Conservation (phyloP, 2,329 filamentous ascomycete species). For the Colletotrichum graminicola region DNA sequence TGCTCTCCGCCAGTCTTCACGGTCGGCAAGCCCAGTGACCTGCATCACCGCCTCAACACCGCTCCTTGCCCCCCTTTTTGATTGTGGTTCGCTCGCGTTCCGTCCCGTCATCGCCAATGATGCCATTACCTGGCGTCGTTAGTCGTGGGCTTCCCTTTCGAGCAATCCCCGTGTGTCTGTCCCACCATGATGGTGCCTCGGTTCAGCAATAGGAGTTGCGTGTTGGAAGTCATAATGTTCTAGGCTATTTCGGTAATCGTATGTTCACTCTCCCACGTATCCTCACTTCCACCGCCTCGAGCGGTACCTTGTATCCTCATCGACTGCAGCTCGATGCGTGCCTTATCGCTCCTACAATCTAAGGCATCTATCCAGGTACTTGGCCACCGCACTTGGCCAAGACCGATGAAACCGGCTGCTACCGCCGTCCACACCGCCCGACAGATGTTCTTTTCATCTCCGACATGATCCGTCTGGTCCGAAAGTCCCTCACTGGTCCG, state of each 20-base stretch:
- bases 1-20: slow-evolving; percentile 38
- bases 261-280: slow-evolving; percentile 27
- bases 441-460: slow-evolving; percentile 37
- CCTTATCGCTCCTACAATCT: slow-evolving; percentile 35
- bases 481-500: slow-evolving; percentile 42
- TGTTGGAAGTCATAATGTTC: slow-evolving; percentile 35
- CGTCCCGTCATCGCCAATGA: slow-evolving; percentile 35
- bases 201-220: slow-evolving; percentile 27
- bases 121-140: slow-evolving; percentile 17
- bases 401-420: slow-evolving; percentile 36
- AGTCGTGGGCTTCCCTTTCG: slow-evolving; percentile 17
- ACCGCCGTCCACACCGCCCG: slow-evolving; percentile 42
- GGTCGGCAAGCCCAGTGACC: slow-evolving; percentile 38
- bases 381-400: slow-evolving; percentile 35
- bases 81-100: slow-evolving; percentile 25
- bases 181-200: slow-evolving; percentile 8
- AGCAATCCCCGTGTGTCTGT: slow-evolving; percentile 27
- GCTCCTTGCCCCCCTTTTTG: slow-evolving; percentile 32
- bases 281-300: slow-evolving; percentile 38
- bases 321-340: slow-evolving; percentile 27
- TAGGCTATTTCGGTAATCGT: slow-evolving; percentile 39
- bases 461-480: slow-evolving; percentile 40
- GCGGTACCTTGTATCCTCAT: slow-evolving; percentile 12
- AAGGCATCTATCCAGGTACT: slow-evolving; percentile 28
- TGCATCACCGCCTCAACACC: slow-evolving; percentile 43